Base-by-base conservation (phyloP, 2,329 filamentous ascomycete species). In the Xylaria sp. region DNA sequence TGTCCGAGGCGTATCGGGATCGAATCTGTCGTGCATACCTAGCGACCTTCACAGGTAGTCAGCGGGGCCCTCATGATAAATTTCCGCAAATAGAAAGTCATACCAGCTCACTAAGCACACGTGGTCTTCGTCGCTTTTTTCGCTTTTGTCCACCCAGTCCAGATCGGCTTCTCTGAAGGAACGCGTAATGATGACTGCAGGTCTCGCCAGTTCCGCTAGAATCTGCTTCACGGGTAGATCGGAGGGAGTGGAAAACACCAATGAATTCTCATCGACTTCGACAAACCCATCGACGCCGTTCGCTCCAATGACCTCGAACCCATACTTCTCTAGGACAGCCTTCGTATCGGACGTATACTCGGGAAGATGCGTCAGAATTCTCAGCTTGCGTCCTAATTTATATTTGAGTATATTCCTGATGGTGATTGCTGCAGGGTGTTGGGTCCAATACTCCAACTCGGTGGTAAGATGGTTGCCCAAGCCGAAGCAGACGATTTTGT, bases 401-500 rank as follows among this genome's bases (percentile, higher is more conserved):
- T n/a, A 2, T 18, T 23, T 5, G 34, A 36, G 15, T 4, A 25
- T 2, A 9, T 28, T 18, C 30, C 8, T 23, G 46, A 67, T 52
- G 2, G 20, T 28, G 4, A 56, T 9, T 6, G 60, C 60, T 1
- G 60, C 65, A 7, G 39, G 20, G 25, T 67, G 46, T 15, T 41
- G 60, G 15, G 60, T 39, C 18, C n/a, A 15, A 4, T 4, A 1
- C 2, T 39, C 20, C 1, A 39, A 20, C 3, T 34, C 20, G 10
- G 4, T 3, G 13, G 3, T 20, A 15, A 64, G 20, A 15, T 39
- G n/a, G 12, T 55, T 59, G 3, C 60, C 60, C 13, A 67, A 55
- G 12, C 60, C 65, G 46, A 67, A 64, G 28, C 65, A 67, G 9
- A 67, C 9, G 9, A 67, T 2, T 20, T 67, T 67, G 45, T 67